A percentile compares a stretch with the other conserved stretches of the same genome.
These are phyloP conservation scores for Lunasporangiospora selenospora DNA, from an alignment of 192 early-diverging fungal genomes.

Conservation along the genomic window DNA sequence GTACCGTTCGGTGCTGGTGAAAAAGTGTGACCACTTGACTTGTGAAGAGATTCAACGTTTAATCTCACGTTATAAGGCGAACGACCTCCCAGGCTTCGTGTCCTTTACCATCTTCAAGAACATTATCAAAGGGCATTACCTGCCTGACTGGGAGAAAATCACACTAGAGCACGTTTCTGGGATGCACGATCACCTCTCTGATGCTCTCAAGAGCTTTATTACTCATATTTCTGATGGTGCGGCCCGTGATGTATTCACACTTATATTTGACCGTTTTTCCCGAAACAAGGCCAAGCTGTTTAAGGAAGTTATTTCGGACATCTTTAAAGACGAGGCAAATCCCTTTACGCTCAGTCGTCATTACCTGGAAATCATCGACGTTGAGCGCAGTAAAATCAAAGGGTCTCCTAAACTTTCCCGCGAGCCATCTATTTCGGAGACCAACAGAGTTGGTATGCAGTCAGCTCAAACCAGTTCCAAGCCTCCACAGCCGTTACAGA, in stretches of 20 bases:
- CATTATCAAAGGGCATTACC: constrained; percentile 10
- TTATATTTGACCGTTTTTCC: constrained; percentile 9
- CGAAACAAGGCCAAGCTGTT: neutral
- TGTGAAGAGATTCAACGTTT: neutral
- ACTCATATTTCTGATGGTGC: neutral
- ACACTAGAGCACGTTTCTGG: neutral
- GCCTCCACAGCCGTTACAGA: too few species aligned
- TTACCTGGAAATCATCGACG: neutral
- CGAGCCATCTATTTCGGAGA: neutral
- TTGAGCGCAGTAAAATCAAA: constrained; percentile 4
- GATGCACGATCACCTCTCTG: neutral
- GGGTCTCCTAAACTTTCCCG: neutral
- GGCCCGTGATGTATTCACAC: constrained; percentile 6
- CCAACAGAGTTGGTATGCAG: neutral
- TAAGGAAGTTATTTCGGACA: neutral
- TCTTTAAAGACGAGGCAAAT: neutral
- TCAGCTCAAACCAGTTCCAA: neutral
- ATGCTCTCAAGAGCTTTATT: neutral
- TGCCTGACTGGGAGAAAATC: neutral
- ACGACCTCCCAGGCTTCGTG: constrained; percentile 1
- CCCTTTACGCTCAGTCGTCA: constrained; percentile 9
- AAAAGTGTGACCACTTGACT: neutral
- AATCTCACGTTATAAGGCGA: neutral
- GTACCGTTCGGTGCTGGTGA: neutral
- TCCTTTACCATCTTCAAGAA: constrained; percentile 1